Evolutionary conservation across 2,329 filamentous ascomycete genomes (phyloP), one percentile per base, ranked within the genome.

Genomic region (Gyromitra esculenta): DNA sequence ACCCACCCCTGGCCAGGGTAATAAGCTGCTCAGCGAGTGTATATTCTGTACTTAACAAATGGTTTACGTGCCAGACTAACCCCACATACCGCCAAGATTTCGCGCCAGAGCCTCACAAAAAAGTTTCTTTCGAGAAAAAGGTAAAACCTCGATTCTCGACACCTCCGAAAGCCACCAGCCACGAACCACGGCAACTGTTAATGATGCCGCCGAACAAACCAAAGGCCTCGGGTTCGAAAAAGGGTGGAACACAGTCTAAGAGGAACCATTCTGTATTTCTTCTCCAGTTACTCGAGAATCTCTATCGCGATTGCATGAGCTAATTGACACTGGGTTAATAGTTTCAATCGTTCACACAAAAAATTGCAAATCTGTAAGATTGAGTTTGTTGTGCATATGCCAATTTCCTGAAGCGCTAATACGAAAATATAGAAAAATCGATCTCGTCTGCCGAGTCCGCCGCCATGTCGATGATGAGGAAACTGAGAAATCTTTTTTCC

Each of bases 361-460:
- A 80, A 77, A 79, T 81, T 41, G 79, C 80, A 66, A 80, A 77
- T 21, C 73, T 81, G 79, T 81, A 77, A 13, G 76, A 21, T 43
- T 39, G 18, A 9, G 11, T 35, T n/a, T 6, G 18, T 52, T 52
- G 18, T 64, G 45, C 52, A 52, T 64, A 18, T 7, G 6, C 60
- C 18, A 15, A 5, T 63, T 52, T 52, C 0, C 21, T 43, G n/a
- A 25, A 45, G 25, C 4, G n/a, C 63, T 73, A 15, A 72, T 6
- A 57, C 13, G 45, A 5, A 18, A 9, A 18, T 18, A 35, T 54
- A 81, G 80, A 69, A 81, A 81, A 78, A 91, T 99, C 85, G 95
- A 99, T 82, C 96, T 96, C 59, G 88, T 99, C 80, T 93, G 96
- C 84, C 91, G 91, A 85, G 91, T 96, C 81, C 92, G 94, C 84